Evolutionary conservation across 179 eudicot species (phyloP).

Genomic region (Gypsophila paniculata): DNA sequence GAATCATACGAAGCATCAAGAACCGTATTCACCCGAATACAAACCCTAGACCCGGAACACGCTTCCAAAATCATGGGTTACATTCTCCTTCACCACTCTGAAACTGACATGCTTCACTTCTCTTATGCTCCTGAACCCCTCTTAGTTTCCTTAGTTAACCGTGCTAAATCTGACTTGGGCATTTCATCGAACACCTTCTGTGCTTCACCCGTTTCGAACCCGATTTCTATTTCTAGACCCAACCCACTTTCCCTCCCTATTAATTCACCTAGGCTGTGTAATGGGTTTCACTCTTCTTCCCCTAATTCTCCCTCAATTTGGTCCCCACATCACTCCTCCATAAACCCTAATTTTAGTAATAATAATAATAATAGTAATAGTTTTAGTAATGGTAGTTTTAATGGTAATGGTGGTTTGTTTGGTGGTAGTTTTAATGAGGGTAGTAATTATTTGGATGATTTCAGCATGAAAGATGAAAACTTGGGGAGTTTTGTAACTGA

Average conservation of each 20-base stretch:
- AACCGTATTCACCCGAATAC: constrained; percentile 51
- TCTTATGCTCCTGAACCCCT: constrained; percentile 61
- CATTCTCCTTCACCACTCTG: constrained; percentile 54
- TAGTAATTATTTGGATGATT: constrained; percentile 21
- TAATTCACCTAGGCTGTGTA: constrained; percentile 45
- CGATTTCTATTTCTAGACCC: constrained; percentile 39
- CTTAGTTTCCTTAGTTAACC: constrained; percentile 40
- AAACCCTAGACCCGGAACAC: constrained; percentile 66
- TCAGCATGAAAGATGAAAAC: constrained; percentile 31
- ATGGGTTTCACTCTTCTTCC: constrained; percentile 51
- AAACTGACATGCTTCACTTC: constrained; percentile 63
- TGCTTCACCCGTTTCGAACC: constrained; percentile 32
- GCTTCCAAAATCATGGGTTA: constrained; percentile 70
- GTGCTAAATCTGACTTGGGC: constrained; percentile 54
- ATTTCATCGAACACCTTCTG: constrained; percentile 47
- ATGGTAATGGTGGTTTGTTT: too few relatives aligned
- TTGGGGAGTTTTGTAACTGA: constrained; percentile 34
- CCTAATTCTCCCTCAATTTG: constrained; percentile 57
- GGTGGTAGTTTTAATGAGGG: background rate
- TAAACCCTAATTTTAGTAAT: constrained; percentile 23
- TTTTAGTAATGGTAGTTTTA: background rate
- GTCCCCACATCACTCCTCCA: constrained; percentile 32
- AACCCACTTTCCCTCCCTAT: constrained; percentile 37
- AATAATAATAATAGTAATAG: background rate
- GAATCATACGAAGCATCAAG: constrained; percentile 68